Conservation (phyloP, 2,329 filamentous ascomycete species). For the Myotisia sp. region DNA sequence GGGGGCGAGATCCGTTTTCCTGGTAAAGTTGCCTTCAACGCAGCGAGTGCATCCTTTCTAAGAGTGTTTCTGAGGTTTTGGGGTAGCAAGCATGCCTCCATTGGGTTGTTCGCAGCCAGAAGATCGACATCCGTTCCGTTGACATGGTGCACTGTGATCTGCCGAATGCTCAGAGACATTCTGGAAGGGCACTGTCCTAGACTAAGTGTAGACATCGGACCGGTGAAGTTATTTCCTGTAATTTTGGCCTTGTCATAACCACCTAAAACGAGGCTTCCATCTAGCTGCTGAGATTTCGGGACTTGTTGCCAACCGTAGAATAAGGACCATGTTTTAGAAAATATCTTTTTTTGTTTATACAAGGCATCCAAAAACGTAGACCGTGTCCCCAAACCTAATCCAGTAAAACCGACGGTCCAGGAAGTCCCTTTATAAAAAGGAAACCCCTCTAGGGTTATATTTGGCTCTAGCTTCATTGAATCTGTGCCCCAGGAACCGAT, state of each 20-base stretch:
- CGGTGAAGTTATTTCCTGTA: no score
- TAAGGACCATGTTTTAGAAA: constrained; percentile 9
- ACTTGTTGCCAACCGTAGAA: constrained; percentile 9
- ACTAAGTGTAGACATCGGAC: no score
- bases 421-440: constrained; percentile 4
- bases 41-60: constrained; percentile 2
- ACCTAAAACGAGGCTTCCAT: constrained; percentile 9
- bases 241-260: constrained; percentile 11
- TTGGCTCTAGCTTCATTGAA: constrained; percentile 3
- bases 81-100: constrained; percentile 13
- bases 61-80: constrained; percentile 1
- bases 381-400: constrained; percentile 3
- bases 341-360: constrained; percentile 3
- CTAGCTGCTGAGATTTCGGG: constrained; percentile 6
- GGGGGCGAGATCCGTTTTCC: not conserved
- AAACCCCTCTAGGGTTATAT: constrained; percentile 2
- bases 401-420: not conserved
- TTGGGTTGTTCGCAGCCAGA: constrained; percentile 13
- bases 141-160: constrained; percentile 3
- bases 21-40: constrained; percentile 3
- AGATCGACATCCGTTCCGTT: not conserved
- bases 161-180: no score
- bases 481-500: constrained; percentile 6
- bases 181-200: no score
- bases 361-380: constrained; percentile 5